Base-by-base conservation (phyloP, 441 rosid genomes). In the Viola pubescens region DNA sequence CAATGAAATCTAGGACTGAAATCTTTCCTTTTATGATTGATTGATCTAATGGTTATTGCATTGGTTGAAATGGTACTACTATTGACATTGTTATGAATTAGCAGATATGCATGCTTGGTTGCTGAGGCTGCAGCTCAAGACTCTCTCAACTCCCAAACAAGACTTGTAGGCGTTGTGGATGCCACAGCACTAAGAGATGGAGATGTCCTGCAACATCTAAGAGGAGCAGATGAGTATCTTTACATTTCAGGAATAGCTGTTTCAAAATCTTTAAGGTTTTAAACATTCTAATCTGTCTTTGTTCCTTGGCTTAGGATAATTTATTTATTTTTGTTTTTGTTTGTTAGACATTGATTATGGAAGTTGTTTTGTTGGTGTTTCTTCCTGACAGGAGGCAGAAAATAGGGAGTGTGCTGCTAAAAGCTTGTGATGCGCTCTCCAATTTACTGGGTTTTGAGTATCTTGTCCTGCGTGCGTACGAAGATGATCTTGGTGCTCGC, bases 181-280 rank as follows among this genome's bases (percentile, higher is more conserved):
- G 79, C 78, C 54, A 85, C 98, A 19, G 91, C 70, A 37, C 60
- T 65, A 19, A 72, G 81, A 45, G 95, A 89, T 57, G 54, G 53
- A 13, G 69, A 60, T 49, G 87, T 89, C 5, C 78, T 89, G 55
- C 65, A 57, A 6, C 83, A 83, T 67, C 79, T 81, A 42, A 68
- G 62, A 1, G 82, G 81, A 12, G 85, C 78, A 0, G 79, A 81
- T 4, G 95, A 88, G 55, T 91, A 88, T 48, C 84, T 91, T 16
- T 91, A 91, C 48, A 72, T 91, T 9, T 91, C 98, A 0, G 94
- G 96, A 2, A 84, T 88, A 1, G 96, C 95, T 3, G 95, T 91
- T 52, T 75, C 85, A 7, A 59, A 72, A 58, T 50, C 60, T 59
- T 82, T 73, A 74, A 78, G 95, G 95, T 86, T 54, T 7, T 3